Evolutionary conservation across 2,329 filamentous ascomycete genomes (phyloP).

Genomic region (Chaetothyriales sp.): DNA sequence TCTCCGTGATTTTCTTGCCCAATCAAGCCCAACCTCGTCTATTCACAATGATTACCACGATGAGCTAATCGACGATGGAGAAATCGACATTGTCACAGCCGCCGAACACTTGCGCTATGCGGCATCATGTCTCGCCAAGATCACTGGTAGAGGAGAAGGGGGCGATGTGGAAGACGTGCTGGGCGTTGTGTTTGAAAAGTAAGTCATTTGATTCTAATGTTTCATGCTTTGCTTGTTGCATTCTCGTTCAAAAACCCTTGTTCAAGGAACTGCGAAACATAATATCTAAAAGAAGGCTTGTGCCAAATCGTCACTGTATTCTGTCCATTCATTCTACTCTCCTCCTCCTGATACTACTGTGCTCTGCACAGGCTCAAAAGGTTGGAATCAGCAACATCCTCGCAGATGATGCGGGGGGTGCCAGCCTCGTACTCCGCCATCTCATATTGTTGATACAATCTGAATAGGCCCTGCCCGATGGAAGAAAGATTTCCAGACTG

Average conservation of each 20-base stretch:
- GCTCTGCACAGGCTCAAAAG: no score
- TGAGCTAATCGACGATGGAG: constrained; percentile 5
- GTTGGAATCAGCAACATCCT: no score
- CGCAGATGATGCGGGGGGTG: no score
- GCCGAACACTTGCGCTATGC: constrained; percentile 78
- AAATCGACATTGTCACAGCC: constrained; percentile 70
- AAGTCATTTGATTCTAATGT: constrained; percentile 26
- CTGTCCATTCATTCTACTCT: no score
- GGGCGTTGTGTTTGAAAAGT: constrained; percentile 97
- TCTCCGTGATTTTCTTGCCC: constrained; percentile 56
- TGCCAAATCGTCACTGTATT: no score
- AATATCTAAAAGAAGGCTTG: no score
- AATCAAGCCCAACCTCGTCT: not conserved
- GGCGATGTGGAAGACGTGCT: constrained; percentile 92
- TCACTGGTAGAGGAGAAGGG: constrained; percentile 71
- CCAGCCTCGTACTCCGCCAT: no score
- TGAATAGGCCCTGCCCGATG: no score
- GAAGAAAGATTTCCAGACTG: no score
- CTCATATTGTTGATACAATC: no score
- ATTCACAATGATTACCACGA: not conserved
- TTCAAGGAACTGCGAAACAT: no score
- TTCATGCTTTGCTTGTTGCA: not conserved
- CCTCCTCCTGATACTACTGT: no score
- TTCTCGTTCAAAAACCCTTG: not conserved
- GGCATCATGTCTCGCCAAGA: constrained; percentile 65